Base-by-base conservation (phyloP, 1,284 basidiomycete species). In the Earliella scabrosa region DNA sequence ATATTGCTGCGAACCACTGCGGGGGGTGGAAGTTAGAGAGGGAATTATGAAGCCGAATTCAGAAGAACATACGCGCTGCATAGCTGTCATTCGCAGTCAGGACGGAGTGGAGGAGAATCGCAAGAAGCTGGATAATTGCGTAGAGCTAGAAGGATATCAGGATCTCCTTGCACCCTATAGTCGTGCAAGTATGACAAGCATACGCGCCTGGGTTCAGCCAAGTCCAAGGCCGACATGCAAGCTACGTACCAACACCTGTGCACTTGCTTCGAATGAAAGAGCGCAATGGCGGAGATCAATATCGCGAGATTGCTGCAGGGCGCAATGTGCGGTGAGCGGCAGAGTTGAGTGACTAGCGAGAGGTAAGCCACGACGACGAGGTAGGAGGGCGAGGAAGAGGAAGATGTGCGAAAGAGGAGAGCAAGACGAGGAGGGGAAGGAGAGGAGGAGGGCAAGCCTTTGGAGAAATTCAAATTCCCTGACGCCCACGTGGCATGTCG, bases 101-200 rank as follows among this genome's bases (percentile, higher is more conserved):
- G 71, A 99, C 92, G 16, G 95, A 97, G 75, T 99, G 97, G 58
- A 99, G 86, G 79, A 99, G 98, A 72, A 99, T 89, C 44, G 94
- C 95, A 18, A 99, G 80, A 23, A 98, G 80, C 71, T 97, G 93
- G 64, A 96, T 92, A 67, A 93, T 75, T 65, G 92, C 92, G 75
- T 97, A 99, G 70, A 98, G 81, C 83, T 96, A 99, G 81, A 99
- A 99, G 78, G 99, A 98, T 73, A 87, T 88, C 61, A 98, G 91
- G 63, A 99, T 98, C 76, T 99, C 97, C 77, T 98, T 98, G 59
- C 97, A 85, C 38, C 95, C 80, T 80, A 63, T 2, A 45, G 11
- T 32, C 13, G 23, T 4, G 45, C 21, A 43, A n/a, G 16, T n/a
- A 20, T 41, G 13, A 20, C 23, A 23, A 24, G 32, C 11, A 26